Evolutionary conservation across 306 rosid genomes (phyloP).

Genomic region (Lablab purpureus): DNA sequence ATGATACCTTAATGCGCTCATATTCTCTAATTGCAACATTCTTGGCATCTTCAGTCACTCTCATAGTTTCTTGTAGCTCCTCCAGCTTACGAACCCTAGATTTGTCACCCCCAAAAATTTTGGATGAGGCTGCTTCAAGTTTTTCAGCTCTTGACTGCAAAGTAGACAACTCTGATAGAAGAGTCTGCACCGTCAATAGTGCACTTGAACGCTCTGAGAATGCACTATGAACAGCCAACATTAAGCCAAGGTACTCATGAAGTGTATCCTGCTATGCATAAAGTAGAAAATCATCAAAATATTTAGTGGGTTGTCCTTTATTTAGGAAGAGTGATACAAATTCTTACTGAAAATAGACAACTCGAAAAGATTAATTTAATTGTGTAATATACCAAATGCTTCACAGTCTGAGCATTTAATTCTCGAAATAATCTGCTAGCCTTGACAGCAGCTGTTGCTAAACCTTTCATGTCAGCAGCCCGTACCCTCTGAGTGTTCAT

Average conservation of each 20-base stretch:
- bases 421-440: conserved; percentile 93
- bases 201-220: conserved; percentile 92
- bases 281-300: conserved; percentile 44
- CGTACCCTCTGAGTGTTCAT: conserved; percentile 74
- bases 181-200: conserved; percentile 90
- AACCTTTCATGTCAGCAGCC: conserved; percentile 79
- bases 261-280: conserved; percentile 66
- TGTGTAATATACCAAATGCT: conserved; percentile 74
- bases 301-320: conserved; percentile 12
- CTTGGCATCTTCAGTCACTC: conserved; percentile 86
- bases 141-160: conserved; percentile 85
- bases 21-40: conserved; percentile 83
- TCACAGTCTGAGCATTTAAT: conserved; percentile 89
- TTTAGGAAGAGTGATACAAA: conserved; percentile 15
- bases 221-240: conserved; percentile 87
- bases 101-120: conserved; percentile 89
- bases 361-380: conserved; percentile 32
- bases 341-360: conserved; percentile 19
- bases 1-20: conserved; percentile 83
- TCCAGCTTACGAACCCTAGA: conserved; percentile 78
- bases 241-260: conserved; percentile 94
- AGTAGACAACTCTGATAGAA: conserved; percentile 76
- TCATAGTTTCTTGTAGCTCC: conserved; percentile 85
- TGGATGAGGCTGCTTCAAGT: conserved; percentile 90
- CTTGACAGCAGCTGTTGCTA: conserved; percentile 95